Evolutionary conservation across 495 filamentous ascomycete genomes (phyloP).

Genomic region (Penicillium canescens): DNA sequence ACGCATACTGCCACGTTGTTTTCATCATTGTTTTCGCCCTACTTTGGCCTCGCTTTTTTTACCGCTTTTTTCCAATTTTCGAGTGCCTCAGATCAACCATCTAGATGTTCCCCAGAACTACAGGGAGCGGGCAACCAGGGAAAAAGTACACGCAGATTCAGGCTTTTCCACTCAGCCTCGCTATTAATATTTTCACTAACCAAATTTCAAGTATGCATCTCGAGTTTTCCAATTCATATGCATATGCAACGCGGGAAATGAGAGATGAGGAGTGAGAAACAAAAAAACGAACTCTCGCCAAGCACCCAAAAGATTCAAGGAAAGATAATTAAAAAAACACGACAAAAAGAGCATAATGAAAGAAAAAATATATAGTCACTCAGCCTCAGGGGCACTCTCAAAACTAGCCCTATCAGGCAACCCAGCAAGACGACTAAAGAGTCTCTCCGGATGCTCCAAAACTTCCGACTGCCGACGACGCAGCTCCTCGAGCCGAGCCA

Average conservation of each 20-base stretch:
- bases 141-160: too few relatives aligned
- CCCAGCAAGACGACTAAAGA: constrained; percentile 11
- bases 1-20: too few relatives aligned
- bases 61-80: too few relatives aligned
- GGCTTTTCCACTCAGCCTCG: not conserved
- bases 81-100: too few relatives aligned
- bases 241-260: constrained; percentile 6
- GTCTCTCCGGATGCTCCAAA: constrained; percentile 39
- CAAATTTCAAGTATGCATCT: not conserved
- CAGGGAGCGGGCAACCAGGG: too few relatives aligned
- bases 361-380: not conserved
- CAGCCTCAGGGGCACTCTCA: not conserved
- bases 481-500: constrained; percentile 67
- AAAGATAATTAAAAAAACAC: not conserved
- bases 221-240: constrained; percentile 7
- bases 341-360: not conserved
- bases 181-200: constrained; percentile 3
- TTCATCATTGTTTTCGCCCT: too few relatives aligned
- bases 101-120: too few relatives aligned
- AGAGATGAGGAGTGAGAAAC: not conserved
- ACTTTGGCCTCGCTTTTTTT: too few relatives aligned
- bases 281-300: constrained; percentile 2
- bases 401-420: not conserved
- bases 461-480: constrained; percentile 61
- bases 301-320: not conserved